phyloP scores from a whole-genome alignment of 148 eudicot genomes.

The Limonium bicolor region DNA sequence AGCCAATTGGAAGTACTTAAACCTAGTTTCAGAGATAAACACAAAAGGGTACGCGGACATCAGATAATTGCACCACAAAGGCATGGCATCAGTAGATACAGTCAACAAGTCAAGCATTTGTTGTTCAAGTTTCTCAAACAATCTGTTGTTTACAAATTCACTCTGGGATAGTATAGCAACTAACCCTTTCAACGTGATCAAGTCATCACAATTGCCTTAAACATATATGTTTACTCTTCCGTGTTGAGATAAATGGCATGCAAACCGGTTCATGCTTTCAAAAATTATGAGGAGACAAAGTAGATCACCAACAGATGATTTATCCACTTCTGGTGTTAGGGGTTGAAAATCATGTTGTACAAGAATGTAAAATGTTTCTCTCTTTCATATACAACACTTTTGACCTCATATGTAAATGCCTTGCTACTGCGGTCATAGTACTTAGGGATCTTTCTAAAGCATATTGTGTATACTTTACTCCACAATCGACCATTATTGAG shows the following conservation, averaged over 20 bases:
- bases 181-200: slow-evolving; percentile 33
- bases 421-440: slow-evolving; percentile 5
- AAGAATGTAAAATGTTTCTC: slow-evolving; percentile 25
- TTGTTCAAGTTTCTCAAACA: slow-evolving; percentile 86
- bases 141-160: slow-evolving; percentile 61
- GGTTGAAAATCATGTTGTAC: slow-evolving; percentile 20
- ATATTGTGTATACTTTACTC: slow-evolving; percentile 41
- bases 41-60: slow-evolving; percentile 62
- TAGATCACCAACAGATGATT: slow-evolving; percentile 39
- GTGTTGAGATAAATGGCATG: slow-evolving; percentile 43
- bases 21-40: slow-evolving; percentile 71
- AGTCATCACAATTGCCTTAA: slow-evolving; percentile 34
- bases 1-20: slow-evolving; percentile 63
- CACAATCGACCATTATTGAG: slow-evolving; percentile 30
- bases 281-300: slow-evolving; percentile 53
- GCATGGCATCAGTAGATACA: slow-evolving; percentile 64
- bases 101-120: slow-evolving; percentile 76
- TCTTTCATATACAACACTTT: slow-evolving; percentile 13
- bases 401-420: neutral
- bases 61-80: slow-evolving; percentile 75
- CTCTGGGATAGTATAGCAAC: slow-evolving; percentile 28
- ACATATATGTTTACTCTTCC: slow-evolving; percentile 46
- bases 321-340: slow-evolving; percentile 30
- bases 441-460: slow-evolving; percentile 43
- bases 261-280: slow-evolving; percentile 57